Base-by-base conservation (phyloP, 352 stramenopile species). In the Globisporangium perplexum region DNA sequence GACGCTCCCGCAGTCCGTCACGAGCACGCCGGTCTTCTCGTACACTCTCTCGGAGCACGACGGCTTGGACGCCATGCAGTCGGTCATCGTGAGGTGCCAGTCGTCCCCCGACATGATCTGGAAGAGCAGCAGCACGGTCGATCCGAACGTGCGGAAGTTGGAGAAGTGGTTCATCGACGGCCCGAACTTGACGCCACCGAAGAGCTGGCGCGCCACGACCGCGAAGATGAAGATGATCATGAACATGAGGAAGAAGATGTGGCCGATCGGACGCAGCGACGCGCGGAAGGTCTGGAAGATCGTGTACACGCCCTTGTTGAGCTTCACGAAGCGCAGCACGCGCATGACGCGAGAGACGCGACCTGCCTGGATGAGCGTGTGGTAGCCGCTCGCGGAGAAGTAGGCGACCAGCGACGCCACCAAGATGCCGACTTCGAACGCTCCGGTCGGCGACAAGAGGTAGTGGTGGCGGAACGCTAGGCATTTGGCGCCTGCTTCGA, bases 191-290 rank as follows among this genome's bases (percentile, higher is more conserved):
- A 89, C 65, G 3, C 71, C 76, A 14, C 81, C 81, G 53, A 89
- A 91, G 50, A 91, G 74, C 68, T 91, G 80, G 0, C 77, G 74
- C 5, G 74, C 81, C 22, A 91, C 66, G 20, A 87, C 74, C 15
- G 81, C 77, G 41, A 89, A 91, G 61, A 91, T 88, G 66, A 87
- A 91, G 61, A 88, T 86, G 52, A 89, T 83, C 68, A 86, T 80
- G 50, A 86, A 77, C 52, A 91, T 77, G 62, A 91, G 68, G 41
- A 89, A 89, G 63, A 89, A 89, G 51, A 89, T 88, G 63, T 91
- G 74, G 12, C 61, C 74, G 42, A 89, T 77, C 10, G 81, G 77
- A 52, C 71, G 67, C 33, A 91, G 56, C 10, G 74, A 87, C 7
- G 77, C 77, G 17, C 77, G 68, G 43, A 91, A 91, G 0, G 81